Conservation (phyloP, 805 yeast genomes). For the Yamadazyma kitorensis region DNA sequence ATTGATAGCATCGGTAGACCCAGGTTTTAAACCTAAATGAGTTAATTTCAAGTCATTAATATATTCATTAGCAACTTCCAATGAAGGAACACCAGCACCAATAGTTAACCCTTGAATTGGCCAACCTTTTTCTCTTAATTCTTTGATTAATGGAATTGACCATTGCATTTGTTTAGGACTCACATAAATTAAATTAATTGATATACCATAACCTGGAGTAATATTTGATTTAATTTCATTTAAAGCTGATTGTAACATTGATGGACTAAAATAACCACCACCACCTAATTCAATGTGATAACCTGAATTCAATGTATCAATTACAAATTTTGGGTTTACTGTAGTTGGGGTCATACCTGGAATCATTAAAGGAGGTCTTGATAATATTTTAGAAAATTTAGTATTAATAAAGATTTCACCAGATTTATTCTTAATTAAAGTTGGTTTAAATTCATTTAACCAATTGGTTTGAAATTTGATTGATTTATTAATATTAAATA, state of each 20-base stretch:
- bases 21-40: constrained; percentile 96
- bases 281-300: constrained; percentile 98
- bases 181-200: constrained; percentile 90
- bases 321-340: constrained; percentile 89
- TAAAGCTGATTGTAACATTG: constrained; percentile 70
- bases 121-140: constrained; percentile 85
- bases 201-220: constrained; percentile 85
- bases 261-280: constrained; percentile 91
- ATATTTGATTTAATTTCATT: constrained; percentile 63
- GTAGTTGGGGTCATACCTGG: constrained; percentile 99
- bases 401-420: constrained; percentile 88
- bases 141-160: constrained; percentile 95
- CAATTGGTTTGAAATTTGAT: constrained; percentile 87
- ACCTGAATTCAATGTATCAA: constrained; percentile 93
- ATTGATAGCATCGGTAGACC: constrained; percentile 88
- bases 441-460: constrained; percentile 86
- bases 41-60: constrained; percentile 89
- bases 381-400: constrained; percentile 85
- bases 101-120: constrained; percentile 95
- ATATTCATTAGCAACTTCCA: constrained; percentile 96
- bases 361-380: constrained; percentile 94
- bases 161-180: constrained; percentile 97
- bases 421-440: constrained; percentile 65
- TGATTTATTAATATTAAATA: constrained; percentile 69
- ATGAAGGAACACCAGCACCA: constrained; percentile 99